phyloP scores from a whole-genome alignment of 768 basidiomycete species.

The Lactifluus subvellereus region DNA sequence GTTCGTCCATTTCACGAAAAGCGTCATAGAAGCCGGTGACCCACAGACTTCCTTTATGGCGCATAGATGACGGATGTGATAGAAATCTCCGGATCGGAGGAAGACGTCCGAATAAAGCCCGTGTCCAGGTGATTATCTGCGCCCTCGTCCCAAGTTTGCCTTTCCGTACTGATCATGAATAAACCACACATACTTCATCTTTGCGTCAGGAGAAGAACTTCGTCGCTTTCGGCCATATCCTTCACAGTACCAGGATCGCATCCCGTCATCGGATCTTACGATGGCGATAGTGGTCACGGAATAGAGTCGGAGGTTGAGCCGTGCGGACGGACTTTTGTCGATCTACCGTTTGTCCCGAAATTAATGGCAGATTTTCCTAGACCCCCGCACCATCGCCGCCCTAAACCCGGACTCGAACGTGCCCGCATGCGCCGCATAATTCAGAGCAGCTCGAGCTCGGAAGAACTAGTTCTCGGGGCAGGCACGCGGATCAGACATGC shows the following conservation, averaged over 20 bases:
- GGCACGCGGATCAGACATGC: background rate
- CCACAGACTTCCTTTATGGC: no score
- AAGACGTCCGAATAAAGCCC: background rate
- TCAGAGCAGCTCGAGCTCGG: conserved; percentile 15
- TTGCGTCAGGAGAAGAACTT: conserved; percentile 2
- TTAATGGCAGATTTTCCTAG: background rate
- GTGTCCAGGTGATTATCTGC: background rate
- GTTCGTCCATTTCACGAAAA: no score
- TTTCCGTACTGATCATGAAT: background rate
- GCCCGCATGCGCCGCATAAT: conserved; percentile 12
- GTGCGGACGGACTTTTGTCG: conserved; percentile 1
- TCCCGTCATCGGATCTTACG: background rate
- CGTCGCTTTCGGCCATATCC: conserved; percentile 7
- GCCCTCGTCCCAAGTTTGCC: no score
- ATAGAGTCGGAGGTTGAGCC: conserved; percentile 9
- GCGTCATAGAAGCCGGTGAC: no score
- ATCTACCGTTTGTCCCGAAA: background rate
- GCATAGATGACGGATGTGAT: conserved; percentile 4
- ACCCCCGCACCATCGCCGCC: background rate
- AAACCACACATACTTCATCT: background rate
- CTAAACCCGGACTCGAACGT: conserved; percentile 1
- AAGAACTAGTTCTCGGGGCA: background rate
- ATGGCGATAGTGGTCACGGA: background rate
- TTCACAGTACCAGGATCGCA: background rate
- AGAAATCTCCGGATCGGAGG: conserved; percentile 15